Evolutionary conservation across 129 eudicot genomes (phyloP), one percentile per base, ranked within the genome.

Genomic region (Saposhnikovia divaricata): DNA sequence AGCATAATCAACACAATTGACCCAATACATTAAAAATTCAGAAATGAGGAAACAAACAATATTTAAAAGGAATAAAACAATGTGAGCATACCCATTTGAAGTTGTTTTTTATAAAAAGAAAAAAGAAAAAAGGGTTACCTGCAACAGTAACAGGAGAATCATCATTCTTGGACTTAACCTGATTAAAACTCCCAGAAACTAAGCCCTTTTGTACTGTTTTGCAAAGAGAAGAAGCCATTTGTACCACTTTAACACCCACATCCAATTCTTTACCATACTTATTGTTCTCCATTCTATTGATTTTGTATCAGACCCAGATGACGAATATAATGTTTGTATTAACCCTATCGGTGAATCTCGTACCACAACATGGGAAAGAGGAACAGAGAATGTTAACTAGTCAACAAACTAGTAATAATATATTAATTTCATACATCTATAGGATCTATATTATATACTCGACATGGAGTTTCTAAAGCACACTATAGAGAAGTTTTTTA

Each of bases 111-210:
- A 23, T n/a, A 50, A 28, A 31, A 28, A 69, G 4, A 28, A 34
- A 23, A 46, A 5, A 5, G 15, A 69, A 12, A 28, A 37, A n/a
- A 47, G 5, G 2, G 9, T 23, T 72, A 89, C 93, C 98, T 61
- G 98, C 97, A 53, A 94, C 89, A 78, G 98, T 94, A 48, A 94
- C 98, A 72, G 91, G 97, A 19, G 98, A 91, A 87, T 94, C 92
- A 72, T 94, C 97, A 38, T 87, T 89, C 81, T 94, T 94, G 74
- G 97, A 91, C 75, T 83, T 76, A n/a, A 94, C 89, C 61, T 90
- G 96, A 80, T 88, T 81, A 55, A 80, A 70, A 80, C 34, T 83
- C 3, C 92, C 55, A 74, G 89, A 83, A 82, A 91, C 25, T 85
- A 93, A 84, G 47, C 85, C 85, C 75, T 74, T 85, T 76, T 94